Conservation (phyloP, 2,329 filamentous ascomycete genomes). For the Hypocrella siamensis region DNA sequence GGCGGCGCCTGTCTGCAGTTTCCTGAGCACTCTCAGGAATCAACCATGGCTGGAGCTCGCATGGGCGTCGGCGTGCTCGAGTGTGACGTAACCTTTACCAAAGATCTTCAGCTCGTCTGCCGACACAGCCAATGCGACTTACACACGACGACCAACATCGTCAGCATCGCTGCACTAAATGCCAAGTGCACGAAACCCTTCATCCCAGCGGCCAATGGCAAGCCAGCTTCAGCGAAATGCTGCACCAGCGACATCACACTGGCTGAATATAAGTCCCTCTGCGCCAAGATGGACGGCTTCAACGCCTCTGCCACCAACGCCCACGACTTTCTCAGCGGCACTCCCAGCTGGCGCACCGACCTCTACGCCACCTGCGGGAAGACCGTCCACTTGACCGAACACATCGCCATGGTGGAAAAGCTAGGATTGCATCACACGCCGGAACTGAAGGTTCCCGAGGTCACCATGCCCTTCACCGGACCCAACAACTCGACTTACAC, state of each 20-base stretch:
- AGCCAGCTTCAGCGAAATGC: slow-evolving; percentile 44
- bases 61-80: slow-evolving; percentile 54
- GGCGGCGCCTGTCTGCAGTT: slow-evolving; percentile 46
- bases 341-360: slow-evolving; percentile 46
- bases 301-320: slow-evolving; percentile 42
- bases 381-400: slow-evolving; percentile 44
- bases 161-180: slow-evolving; percentile 42
- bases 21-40: slow-evolving; percentile 47
- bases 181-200: slow-evolving; percentile 50
- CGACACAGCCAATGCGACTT: slow-evolving; percentile 53
- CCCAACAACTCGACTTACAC: no score
- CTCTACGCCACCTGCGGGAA: slow-evolving; percentile 49
- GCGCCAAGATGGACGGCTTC: slow-evolving; percentile 54
- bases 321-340: slow-evolving; percentile 40
- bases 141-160: slow-evolving; percentile 54
- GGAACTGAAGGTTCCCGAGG: slow-evolving; percentile 51
- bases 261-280: slow-evolving; percentile 50
- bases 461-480: slow-evolving; percentile 53
- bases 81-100: slow-evolving; percentile 53
- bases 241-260: slow-evolving; percentile 59
- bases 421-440: slow-evolving; percentile 48
- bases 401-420: slow-evolving; percentile 41
- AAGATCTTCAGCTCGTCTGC: slow-evolving; percentile 50
- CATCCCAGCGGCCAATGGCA: slow-evolving; percentile 32
- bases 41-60: slow-evolving; percentile 43